Base-by-base conservation (phyloP, 805 yeast genomes). In the Saccharomycopsis sp. region DNA sequence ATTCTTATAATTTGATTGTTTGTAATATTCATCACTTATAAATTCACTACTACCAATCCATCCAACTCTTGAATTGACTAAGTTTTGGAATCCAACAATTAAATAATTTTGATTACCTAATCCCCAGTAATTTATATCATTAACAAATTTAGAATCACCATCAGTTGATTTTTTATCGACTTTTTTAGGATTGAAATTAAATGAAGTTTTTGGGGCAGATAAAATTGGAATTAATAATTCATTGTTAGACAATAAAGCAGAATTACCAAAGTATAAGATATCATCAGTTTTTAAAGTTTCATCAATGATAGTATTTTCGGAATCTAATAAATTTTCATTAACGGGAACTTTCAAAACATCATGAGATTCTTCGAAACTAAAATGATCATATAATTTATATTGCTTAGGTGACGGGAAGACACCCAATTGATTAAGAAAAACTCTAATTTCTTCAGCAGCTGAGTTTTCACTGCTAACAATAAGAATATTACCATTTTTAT, bases 341-440 rank as follows among this genome's bases (percentile, higher is more conserved):
- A 34, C 47, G 6, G 59, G 41, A 1, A 49, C 28, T 5, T 44
- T 45, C 21, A 60, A 44, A 5, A 36, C 34, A n/a, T 47, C 55
- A 21, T 43, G 52, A 18, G 41, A 52, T 39, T 52, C 56, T 19
- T 51, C 51, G 21, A 52, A 50, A 43, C 58, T 55, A 61, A 85
- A 85, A 57, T 81, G 79, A 58, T 87, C 95, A 5, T 68, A 57
- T 33, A 80, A 62, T 40, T 64, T 58, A 56, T 73, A 76, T 37
- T 75, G 79, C 54, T 75, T 81, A 44, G 95, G 94, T 36, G 92
- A 72, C 43, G 96, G 83, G 52, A 67, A 73, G 38, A 92, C 77
- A 25, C 96, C 98, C 49, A 88, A 61, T 56, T 88, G 86, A 52
- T 76, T 74, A 49, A 85, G 69, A 52, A 81, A 79, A 2, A 70